Evolutionary conservation across 805 yeast genomes (phyloP).

Genomic region (Priceomyces haplophilus): DNA sequence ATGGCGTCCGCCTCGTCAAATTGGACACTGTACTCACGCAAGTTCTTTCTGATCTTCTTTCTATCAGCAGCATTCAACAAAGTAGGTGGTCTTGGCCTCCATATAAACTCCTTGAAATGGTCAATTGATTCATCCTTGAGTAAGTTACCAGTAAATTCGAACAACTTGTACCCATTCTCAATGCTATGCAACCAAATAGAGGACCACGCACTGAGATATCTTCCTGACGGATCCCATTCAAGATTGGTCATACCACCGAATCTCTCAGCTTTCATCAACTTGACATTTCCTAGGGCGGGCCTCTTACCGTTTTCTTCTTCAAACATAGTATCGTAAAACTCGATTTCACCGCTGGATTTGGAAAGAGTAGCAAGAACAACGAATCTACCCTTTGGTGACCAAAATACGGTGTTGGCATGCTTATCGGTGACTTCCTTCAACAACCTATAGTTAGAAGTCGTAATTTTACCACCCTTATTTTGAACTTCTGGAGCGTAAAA

Average conservation of each 20-base stretch:
- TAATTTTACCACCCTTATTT: constrained; percentile 44
- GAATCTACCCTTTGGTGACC: constrained; percentile 94
- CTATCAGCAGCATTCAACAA: constrained; percentile 71
- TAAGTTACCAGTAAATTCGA: constrained; percentile 76
- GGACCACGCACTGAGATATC: constrained; percentile 85
- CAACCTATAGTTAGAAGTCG: constrained; percentile 52
- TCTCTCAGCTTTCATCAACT: constrained; percentile 59
- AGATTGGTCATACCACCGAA: constrained; percentile 78
- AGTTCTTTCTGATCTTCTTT: constrained; percentile 86
- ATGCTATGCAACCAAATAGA: constrained; percentile 78
- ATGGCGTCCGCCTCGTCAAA: constrained; percentile 93
- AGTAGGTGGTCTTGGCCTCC: constrained; percentile 97
- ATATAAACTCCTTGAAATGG: constrained; percentile 80
- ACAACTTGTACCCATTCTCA: constrained; percentile 88
- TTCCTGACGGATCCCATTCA: constrained; percentile 95
- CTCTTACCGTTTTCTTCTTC: constrained; percentile 55
- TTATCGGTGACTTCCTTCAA: constrained; percentile 59
- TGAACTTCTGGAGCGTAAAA: constrained; percentile 81
- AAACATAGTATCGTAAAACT: constrained; percentile 81
- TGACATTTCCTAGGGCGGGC: constrained; percentile 56
- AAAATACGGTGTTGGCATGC: constrained; percentile 67
- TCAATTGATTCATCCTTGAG: constrained; percentile 75
- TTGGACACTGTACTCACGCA: constrained; percentile 85
- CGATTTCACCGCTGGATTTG: constrained; percentile 60
- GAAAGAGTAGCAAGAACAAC: constrained; percentile 52